Evolutionary conservation across 495 filamentous ascomycete species (phyloP).

Genomic region (Aspergillus nidulans): DNA sequence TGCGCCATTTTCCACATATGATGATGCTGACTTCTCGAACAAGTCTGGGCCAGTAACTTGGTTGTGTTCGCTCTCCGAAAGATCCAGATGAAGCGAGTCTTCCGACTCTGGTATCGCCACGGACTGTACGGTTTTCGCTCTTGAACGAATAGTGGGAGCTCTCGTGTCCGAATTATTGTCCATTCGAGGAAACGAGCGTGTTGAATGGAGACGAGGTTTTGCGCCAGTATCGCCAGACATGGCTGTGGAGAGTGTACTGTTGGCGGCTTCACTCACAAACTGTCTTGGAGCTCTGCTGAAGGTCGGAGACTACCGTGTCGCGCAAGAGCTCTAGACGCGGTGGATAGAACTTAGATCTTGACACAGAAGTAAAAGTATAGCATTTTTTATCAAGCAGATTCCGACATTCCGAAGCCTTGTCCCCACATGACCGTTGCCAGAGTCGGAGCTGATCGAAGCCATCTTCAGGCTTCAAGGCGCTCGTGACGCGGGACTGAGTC

Average conservation of each 20-base stretch:
- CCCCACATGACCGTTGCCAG: neutral
- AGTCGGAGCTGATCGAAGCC: too few species aligned
- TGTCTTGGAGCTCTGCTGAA: conserved; percentile 4
- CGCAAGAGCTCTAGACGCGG: neutral
- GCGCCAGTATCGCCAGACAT: conserved; percentile 29
- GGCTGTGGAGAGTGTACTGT: too few species aligned
- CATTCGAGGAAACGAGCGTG: conserved; percentile 54
- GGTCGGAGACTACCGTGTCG: neutral
- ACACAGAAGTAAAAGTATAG: neutral
- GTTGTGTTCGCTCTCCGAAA: conserved; percentile 26
- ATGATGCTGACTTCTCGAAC: conserved; percentile 44
- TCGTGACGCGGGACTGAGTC: conserved; percentile 11
- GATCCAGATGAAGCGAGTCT: conserved; percentile 24
- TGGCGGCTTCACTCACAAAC: too few species aligned
- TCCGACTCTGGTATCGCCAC: conserved; percentile 40
- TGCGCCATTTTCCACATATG: conserved; percentile 37
- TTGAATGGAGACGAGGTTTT: conserved; percentile 32
- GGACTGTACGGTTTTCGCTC: conserved; percentile 62
- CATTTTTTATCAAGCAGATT: neutral
- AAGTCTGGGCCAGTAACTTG: conserved; percentile 37
- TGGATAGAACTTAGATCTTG: neutral
- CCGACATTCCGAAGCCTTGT: neutral
- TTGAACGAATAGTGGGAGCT: conserved; percentile 39
- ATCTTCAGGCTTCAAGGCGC: neutral
- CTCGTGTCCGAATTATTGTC: conserved; percentile 39